Evolutionary conservation across 257 asterid genomes (phyloP).

Genomic region (Scutellaria minor): DNA sequence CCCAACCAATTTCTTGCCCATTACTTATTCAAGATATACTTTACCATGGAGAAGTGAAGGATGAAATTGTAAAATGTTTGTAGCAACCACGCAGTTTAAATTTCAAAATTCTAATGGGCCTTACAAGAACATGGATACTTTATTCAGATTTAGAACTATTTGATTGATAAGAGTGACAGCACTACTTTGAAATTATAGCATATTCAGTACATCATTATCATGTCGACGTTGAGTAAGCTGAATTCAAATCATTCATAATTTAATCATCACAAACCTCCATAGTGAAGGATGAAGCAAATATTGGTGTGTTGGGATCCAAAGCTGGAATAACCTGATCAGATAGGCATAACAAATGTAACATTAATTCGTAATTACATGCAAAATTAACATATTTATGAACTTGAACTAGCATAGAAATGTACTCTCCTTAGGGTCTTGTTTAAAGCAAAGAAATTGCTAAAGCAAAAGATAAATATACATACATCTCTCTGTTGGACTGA

Average conservation of each 20-base stretch:
- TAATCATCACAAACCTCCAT: slow-evolving; percentile 79
- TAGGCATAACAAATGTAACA: slow-evolving; percentile 26
- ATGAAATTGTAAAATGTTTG: slow-evolving; percentile 10
- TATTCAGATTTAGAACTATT: slow-evolving; percentile 19
- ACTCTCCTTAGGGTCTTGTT: slow-evolving; percentile 17
- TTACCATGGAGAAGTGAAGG: neutral
- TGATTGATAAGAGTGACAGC: slow-evolving; percentile 8
- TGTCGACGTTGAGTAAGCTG: slow-evolving; percentile 18
- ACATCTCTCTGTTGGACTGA: slow-evolving; percentile 4
- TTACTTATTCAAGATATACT: slow-evolving; percentile 1
- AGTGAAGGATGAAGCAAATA: slow-evolving; percentile 95
- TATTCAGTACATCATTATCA: slow-evolving; percentile 4
- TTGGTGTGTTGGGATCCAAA: slow-evolving; percentile 86
- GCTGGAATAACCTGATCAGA: slow-evolving; percentile 92
- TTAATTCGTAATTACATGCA: slow-evolving; percentile 19
- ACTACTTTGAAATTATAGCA: slow-evolving; percentile 11
- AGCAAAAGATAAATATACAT: slow-evolving; percentile 25
- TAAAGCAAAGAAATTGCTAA: slow-evolving; percentile 19
- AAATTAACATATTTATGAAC: slow-evolving; percentile 1
- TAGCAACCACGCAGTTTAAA: slow-evolving; percentile 7
- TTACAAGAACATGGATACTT: slow-evolving; percentile 3
- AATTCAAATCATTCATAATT: slow-evolving; percentile 19
- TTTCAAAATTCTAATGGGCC: slow-evolving; percentile 29
- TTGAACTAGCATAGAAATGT: slow-evolving; percentile 7
- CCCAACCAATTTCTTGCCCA: neutral